These are phyloP conservation scores for Agroathelia rolfsii DNA, from an alignment of 1,284 basidiomycete genomes.

Conservation along the genomic window DNA sequence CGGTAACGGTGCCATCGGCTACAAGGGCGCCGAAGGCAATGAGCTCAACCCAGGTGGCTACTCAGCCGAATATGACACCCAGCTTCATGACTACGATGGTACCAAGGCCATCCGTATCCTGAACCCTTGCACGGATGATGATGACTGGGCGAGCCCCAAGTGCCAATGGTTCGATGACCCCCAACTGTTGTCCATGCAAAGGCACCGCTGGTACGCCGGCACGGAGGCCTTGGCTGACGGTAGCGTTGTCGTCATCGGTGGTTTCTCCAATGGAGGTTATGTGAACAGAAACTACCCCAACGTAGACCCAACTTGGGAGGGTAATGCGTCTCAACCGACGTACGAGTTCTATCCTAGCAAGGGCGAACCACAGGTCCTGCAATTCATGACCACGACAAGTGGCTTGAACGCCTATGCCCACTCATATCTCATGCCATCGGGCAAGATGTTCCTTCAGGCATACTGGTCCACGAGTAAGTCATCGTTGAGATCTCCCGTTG, in stretches of 20 bases:
- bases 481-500: background rate
- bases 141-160: slow-evolving; percentile 33
- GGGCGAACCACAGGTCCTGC: slow-evolving; percentile 51
- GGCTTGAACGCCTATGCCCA: slow-evolving; percentile 52
- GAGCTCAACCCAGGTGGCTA: slow-evolving; percentile 32
- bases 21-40: slow-evolving; percentile 57
- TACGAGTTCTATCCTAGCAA: slow-evolving; percentile 79
- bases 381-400: slow-evolving; percentile 74
- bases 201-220: slow-evolving; percentile 80
- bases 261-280: slow-evolving; percentile 79
- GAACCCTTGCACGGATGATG: slow-evolving; percentile 56
- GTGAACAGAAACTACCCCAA: slow-evolving; percentile 79
- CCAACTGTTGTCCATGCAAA: slow-evolving; percentile 60
- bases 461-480: slow-evolving; percentile 35
- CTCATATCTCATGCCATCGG: slow-evolving; percentile 46
- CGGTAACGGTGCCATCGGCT: slow-evolving; percentile 70
- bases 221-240: slow-evolving; percentile 70
- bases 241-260: slow-evolving; percentile 64
- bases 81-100: slow-evolving; percentile 60
- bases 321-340: slow-evolving; percentile 55
- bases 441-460: slow-evolving; percentile 39
- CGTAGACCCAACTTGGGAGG: slow-evolving; percentile 51
- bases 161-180: slow-evolving; percentile 80
- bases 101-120: slow-evolving; percentile 62
- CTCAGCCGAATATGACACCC: slow-evolving; percentile 45